Evolutionary conservation across 2,329 filamentous ascomycete species (phyloP), one percentile per base, ranked within the genome.

Genomic region (Microdochium trichocladiopsis): DNA sequence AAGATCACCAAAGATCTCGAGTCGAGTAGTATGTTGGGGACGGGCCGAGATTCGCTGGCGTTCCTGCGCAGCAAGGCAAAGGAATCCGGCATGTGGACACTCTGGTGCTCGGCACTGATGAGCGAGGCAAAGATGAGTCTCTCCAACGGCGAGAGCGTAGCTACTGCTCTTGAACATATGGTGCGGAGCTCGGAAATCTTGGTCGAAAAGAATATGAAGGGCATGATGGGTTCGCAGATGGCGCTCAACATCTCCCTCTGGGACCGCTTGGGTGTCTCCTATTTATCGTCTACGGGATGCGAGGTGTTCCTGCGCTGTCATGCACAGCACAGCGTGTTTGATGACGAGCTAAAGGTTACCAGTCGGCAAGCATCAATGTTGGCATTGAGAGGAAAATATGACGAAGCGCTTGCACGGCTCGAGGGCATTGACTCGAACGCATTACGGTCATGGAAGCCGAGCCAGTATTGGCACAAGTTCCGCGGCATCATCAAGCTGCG

Each of bases 21-120:
- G 56, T 84, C 86, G 37, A 84, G 80, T 60, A 89, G 83, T 53
- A 84, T 90, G 76, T 73, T 91, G 9, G 89, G 86, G 0, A 86
- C 84, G 31, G 88, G 91, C 51, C 87, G 87, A 58, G 91, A 96
- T 64, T 90, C 85, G 1, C 77, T 96, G 6, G 79, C 83, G 0
- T 96, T 94, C 61, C 78, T 97, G 37, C 90, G 93, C 57, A 81
- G 85, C 16, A 94, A 94, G 66, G 88, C 93, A 2, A 91, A 86
- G 62, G 92, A 96, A 63, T 82, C 83, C 1, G 88, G 89, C 52
- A 92, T 94, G 82, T 94, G 89, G 82, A 84, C 84, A 50, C 72
- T 96, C 2, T 83, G 93, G 72, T 90, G 88, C 63, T 91, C 90
- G 2, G 88, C 90, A 1, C 73, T 96, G 14, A 75, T 96, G 51